Evolutionary conservation across 768 basidiomycete genomes (phyloP).

Genomic region (Tricholoma furcatifolium): DNA sequence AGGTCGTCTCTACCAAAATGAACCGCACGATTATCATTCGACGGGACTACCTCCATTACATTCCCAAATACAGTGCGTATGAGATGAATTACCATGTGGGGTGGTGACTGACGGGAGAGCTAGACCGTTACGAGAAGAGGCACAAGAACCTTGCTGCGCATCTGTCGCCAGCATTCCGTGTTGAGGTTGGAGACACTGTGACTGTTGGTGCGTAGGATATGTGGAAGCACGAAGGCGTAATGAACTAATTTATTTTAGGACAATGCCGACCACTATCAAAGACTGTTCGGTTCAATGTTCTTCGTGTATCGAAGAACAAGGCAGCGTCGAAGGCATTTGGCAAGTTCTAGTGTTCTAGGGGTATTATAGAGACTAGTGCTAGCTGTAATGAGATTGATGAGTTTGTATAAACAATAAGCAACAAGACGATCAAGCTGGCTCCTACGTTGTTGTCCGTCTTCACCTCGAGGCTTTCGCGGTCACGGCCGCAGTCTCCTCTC

Average conservation of each 20-base stretch:
- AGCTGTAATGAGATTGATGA: conserved; percentile 12
- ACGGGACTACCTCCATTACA: conserved; percentile 90
- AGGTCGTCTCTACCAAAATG: conserved; percentile 99
- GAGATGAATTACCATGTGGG: background rate
- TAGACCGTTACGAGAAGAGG: conserved; percentile 97
- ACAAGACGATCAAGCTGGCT: conserved; percentile 60
- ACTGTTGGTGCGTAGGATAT: conserved; percentile 76
- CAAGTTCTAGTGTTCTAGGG: conserved; percentile 66
- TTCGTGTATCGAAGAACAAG: conserved; percentile 94
- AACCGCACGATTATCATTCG: conserved; percentile 98
- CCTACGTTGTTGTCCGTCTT: conserved; percentile 78
- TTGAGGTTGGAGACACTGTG: conserved; percentile 89
- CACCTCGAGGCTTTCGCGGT: conserved; percentile 68
- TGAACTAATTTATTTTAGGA: conserved; percentile 42
- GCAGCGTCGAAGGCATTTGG: conserved; percentile 87
- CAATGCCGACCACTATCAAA: conserved; percentile 99
- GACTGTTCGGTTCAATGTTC: conserved; percentile 98
- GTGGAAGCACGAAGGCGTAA: background rate
- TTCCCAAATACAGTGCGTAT: conserved; percentile 96
- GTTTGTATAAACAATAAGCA: conserved; percentile 18
- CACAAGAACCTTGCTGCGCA: conserved; percentile 99
- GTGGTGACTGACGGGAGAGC: conserved; percentile 3
- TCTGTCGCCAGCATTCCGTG: conserved; percentile 98
- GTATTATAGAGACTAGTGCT: conserved; percentile 4
- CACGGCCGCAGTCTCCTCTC: conserved; percentile 72